These are phyloP conservation scores for Ambrosia trifida DNA, from an alignment of 129 eudicot genomes.

Conservation along the genomic window DNA sequence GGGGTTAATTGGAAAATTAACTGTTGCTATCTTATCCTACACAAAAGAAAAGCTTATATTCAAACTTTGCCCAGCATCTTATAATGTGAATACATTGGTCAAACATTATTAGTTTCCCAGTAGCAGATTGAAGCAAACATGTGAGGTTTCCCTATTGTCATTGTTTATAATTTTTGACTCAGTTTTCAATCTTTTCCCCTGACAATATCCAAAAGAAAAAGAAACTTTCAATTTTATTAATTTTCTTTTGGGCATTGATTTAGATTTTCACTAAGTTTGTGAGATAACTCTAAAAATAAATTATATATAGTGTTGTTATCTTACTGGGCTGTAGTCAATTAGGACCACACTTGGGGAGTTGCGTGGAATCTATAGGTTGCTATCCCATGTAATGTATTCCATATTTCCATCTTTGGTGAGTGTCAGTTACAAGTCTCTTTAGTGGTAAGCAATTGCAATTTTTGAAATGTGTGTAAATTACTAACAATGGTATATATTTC, in stretches of 20 bases:
- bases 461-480: no score
- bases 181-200: neutral
- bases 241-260: neutral
- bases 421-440: no score
- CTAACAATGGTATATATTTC: no score
- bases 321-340: no score
- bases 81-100: no score
- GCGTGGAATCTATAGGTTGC: no score
- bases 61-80: no score
- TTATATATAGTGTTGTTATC: neutral
- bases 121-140: conserved; percentile 16
- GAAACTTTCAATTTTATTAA: neutral
- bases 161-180: conserved; percentile 11
- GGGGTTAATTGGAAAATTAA: neutral
- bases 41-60: neutral
- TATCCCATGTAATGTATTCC: no score
- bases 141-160: conserved; percentile 18
- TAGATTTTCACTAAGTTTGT: neutral
- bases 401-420: no score
- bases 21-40: neutral
- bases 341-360: no score
- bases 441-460: no score
- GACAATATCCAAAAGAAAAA: neutral
- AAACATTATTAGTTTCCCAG: no score
- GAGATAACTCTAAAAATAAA: neutral